Percentiles rank a stretch among this genome's conserved stretches.
These are phyloP conservation scores for Eucalyptus curtisii DNA, from an alignment of 345 rosid genomes.

Conservation along the genomic window DNA sequence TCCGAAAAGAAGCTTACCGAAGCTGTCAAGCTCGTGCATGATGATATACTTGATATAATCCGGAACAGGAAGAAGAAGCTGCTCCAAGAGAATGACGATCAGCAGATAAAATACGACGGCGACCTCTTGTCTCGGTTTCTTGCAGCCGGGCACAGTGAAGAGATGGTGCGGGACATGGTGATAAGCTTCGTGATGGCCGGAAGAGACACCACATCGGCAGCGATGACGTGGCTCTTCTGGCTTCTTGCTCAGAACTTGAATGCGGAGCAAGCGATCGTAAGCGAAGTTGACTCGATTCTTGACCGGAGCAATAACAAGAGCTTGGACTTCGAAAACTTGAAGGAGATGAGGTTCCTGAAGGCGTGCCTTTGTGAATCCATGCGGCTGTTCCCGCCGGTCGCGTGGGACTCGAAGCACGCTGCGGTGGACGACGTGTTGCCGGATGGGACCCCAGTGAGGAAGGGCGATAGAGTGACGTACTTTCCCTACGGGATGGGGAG, in stretches of 20 bases:
- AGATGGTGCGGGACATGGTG: slow-evolving; percentile 40
- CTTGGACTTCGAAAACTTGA: slow-evolving; percentile 12
- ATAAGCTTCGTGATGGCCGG: slow-evolving; percentile 65
- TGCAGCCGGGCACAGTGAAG: slow-evolving; percentile 18
- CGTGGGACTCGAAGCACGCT: slow-evolving; percentile 65
- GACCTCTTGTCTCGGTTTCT: slow-evolving; percentile 41
- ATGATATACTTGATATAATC: slow-evolving; percentile 4
- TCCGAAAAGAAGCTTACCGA: slow-evolving; percentile 35
- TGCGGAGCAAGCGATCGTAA: slow-evolving; percentile 12
- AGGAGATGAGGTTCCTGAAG: slow-evolving; percentile 31
- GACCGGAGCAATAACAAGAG: slow-evolving; percentile 7
- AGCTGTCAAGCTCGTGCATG: slow-evolving; percentile 26
- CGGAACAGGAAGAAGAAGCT: slow-evolving; percentile 11
- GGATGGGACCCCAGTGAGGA: slow-evolving; percentile 45
- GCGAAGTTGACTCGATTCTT: slow-evolving; percentile 15
- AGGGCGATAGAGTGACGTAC: slow-evolving; percentile 81
- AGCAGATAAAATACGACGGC: not conserved
- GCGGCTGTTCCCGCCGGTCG: slow-evolving; percentile 68
- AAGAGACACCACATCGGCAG: slow-evolving; percentile 60
- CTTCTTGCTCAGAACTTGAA: slow-evolving; percentile 20
- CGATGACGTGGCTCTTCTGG: slow-evolving; percentile 59
- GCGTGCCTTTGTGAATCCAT: slow-evolving; percentile 53
- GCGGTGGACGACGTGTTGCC: slow-evolving; percentile 32
- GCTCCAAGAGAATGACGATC: not conserved
- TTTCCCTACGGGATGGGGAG: slow-evolving; percentile 90